Evolutionary conservation across 2,329 filamentous ascomycete species (phyloP).

Genomic region (Aspergillus novoparasiticus): DNA sequence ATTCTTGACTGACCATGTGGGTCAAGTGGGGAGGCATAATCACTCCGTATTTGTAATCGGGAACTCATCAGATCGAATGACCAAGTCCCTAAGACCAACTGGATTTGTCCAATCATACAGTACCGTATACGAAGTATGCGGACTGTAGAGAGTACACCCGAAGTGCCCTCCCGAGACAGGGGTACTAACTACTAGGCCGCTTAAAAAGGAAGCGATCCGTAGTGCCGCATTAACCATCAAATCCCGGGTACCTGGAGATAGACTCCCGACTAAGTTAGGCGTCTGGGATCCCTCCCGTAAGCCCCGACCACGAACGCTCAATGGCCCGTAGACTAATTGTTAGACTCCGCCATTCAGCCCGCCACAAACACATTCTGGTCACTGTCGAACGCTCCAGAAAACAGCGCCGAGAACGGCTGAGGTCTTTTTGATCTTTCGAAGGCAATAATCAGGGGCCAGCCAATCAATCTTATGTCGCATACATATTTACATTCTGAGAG

Average conservation of each 20-base stretch:
- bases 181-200: not conserved
- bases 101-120: not conserved
- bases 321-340: constrained; percentile 11
- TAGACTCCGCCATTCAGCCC: constrained; percentile 21
- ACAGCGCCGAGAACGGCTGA: not conserved
- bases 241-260: not conserved
- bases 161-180: not conserved
- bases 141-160: not conserved
- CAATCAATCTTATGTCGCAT: not conserved
- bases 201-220: not conserved
- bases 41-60: not conserved
- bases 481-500: not conserved
- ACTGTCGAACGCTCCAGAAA: constrained; percentile 18
- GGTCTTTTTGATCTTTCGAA: not conserved
- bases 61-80: not conserved
- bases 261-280: not conserved
- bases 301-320: constrained; percentile 8
- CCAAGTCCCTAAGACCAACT: not conserved
- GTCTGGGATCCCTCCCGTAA: not conserved
- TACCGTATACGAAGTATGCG: not conserved
- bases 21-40: not conserved
- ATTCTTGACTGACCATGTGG: constrained; percentile 1
- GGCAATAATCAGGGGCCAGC: not conserved
- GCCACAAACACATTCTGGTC: constrained; percentile 15
- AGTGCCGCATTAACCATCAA: not conserved